Evolutionary conservation across 2,329 filamentous ascomycete genomes (phyloP).

Genomic region (Colletotrichum lindemuthianum): DNA sequence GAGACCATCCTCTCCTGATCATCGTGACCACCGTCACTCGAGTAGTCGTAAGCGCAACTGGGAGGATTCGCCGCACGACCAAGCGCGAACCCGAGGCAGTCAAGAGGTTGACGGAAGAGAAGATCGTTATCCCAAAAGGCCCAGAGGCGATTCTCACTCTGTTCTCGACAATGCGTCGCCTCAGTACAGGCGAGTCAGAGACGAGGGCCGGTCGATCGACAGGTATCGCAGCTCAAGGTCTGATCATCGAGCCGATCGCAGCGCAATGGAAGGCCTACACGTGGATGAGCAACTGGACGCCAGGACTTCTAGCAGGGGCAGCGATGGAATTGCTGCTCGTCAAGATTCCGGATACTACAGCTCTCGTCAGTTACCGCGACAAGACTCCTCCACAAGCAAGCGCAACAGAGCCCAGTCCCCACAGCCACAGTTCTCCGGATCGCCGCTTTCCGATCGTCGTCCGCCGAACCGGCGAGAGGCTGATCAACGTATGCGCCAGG

Average conservation of each 20-base stretch:
- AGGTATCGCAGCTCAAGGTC: conserved; percentile 18
- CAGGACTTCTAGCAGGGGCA: conserved; percentile 10
- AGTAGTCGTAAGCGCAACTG: conserved; percentile 28
- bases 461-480: conserved; percentile 14
- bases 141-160: conserved; percentile 10
- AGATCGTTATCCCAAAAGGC: conserved; percentile 23
- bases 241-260: conserved; percentile 8
- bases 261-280: conserved; percentile 2
- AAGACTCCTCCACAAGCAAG: conserved; percentile 6
- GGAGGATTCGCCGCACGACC: conserved; percentile 24
- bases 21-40: conserved; percentile 12
- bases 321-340: neutral
- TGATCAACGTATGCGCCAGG: conserved; percentile 12
- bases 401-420: conserved; percentile 1
- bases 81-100: neutral
- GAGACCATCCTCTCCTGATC: conserved; percentile 26
- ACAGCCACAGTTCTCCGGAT: conserved; percentile 1
- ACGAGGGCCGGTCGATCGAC: conserved; percentile 15
- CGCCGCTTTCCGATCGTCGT: conserved; percentile 15
- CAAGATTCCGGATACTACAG: conserved; percentile 14
- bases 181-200: conserved; percentile 1
- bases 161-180: conserved; percentile 17
- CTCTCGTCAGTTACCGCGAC: conserved; percentile 13
- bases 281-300: too few relatives aligned
- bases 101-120: conserved; percentile 10